Evolutionary conservation across 2,329 filamentous ascomycete genomes (phyloP).

Genomic region (Cytospora mali): DNA sequence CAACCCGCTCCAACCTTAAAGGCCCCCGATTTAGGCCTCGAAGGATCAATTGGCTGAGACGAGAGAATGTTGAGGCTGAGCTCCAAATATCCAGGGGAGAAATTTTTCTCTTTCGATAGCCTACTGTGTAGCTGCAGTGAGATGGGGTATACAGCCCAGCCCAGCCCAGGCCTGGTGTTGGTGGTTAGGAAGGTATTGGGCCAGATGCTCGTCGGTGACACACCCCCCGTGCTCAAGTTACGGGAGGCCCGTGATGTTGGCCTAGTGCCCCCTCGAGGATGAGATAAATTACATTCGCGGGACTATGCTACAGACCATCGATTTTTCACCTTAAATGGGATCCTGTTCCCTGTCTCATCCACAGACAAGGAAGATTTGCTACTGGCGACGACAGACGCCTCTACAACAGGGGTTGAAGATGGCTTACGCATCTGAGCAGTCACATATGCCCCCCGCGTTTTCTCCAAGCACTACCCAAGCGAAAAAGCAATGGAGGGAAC

Average conservation of each 20-base stretch:
- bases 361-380: not conserved
- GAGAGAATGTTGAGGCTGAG: not conserved
- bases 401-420: not conserved
- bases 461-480: not conserved
- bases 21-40: not conserved
- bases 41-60: not conserved
- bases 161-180: not conserved
- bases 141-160: not conserved
- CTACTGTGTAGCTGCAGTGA: not conserved
- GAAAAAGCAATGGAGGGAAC: not conserved
- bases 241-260: not conserved
- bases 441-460: not conserved
- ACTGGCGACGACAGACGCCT: not conserved
- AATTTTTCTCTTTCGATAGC: not conserved
- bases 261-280: not conserved
- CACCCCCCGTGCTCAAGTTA: not conserved
- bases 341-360: not conserved
- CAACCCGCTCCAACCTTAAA: not conserved
- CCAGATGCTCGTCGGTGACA: not conserved
- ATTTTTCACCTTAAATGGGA: not conserved
- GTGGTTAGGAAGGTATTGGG: not conserved
- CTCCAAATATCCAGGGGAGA: not conserved
- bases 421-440: slow-evolving; percentile 11
- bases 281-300: not conserved
- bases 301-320: not conserved